A percentile compares a stretch with the other conserved stretches of the same genome.
Conservation (phyloP, 805 yeast species). For the Sugiyamaella chiloensis region DNA sequence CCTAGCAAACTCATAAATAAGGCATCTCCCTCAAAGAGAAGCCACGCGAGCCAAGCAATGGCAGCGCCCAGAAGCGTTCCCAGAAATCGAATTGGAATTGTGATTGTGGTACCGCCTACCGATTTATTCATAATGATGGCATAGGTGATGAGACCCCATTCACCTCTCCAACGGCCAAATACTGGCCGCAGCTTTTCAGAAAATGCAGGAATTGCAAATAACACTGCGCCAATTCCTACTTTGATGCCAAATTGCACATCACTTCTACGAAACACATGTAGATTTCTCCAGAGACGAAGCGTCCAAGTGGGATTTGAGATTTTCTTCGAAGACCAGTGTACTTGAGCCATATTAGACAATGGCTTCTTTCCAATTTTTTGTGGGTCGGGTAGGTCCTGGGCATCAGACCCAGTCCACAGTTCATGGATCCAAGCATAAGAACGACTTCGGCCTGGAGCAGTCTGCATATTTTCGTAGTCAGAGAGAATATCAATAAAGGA, state of each 20-base stretch:
- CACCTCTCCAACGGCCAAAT: slow-evolving; percentile 70
- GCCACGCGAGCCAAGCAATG: slow-evolving; percentile 60
- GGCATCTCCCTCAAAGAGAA: slow-evolving; percentile 52
- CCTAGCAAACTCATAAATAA: slow-evolving; percentile 51
- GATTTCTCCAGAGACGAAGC: slow-evolving; percentile 34
- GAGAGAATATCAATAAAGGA: slow-evolving; percentile 46
- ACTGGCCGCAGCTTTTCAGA: slow-evolving; percentile 49
- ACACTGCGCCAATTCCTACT: slow-evolving; percentile 73
- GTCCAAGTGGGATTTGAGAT: slow-evolving; percentile 15
- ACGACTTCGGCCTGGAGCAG: slow-evolving; percentile 14
- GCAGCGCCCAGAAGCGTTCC: slow-evolving; percentile 76
- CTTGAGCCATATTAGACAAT: not conserved
- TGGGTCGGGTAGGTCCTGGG: slow-evolving; percentile 1
- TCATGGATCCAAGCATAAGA: slow-evolving; percentile 52
- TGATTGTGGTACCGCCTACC: slow-evolving; percentile 78
- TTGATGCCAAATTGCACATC: slow-evolving; percentile 78
- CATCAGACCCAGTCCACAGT: slow-evolving; percentile 42
- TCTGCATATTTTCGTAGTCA: slow-evolving; percentile 31
- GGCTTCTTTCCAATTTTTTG: not conserved
- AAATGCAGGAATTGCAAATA: slow-evolving; percentile 65
- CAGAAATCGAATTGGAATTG: slow-evolving; percentile 47
- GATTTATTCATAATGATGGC: slow-evolving; percentile 83
- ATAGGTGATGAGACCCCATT: slow-evolving; percentile 81
- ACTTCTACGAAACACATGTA: slow-evolving; percentile 53
- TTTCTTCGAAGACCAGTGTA: not conserved